phyloP scores from a whole-genome alignment of 768 basidiomycete species.

The Saitozyma sp. region DNA sequence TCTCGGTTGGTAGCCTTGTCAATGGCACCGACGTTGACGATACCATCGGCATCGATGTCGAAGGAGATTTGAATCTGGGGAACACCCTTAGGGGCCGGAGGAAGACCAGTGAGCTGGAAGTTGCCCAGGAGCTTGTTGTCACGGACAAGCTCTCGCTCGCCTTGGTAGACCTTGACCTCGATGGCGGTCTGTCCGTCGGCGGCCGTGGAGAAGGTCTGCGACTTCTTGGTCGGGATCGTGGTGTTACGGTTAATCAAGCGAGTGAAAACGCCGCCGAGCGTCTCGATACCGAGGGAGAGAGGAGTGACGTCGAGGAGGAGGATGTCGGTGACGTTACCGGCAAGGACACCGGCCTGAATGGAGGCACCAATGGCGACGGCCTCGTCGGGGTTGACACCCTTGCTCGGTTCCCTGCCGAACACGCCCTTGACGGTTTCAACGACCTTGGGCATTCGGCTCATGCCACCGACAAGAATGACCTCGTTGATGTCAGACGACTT shows the following conservation, averaged over 20 bases:
- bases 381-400: conserved; percentile 99
- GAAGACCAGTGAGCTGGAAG: conserved; percentile 98
- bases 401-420: conserved; percentile 94
- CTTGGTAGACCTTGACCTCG: conserved; percentile 99
- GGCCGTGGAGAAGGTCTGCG: conserved; percentile 96
- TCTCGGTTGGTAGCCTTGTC: conserved; percentile 59
- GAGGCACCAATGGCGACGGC: conserved; percentile 98
- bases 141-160: conserved; percentile 95
- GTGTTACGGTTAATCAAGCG: conserved; percentile 98
- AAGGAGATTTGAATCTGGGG: conserved; percentile 88
- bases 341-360: conserved; percentile 96
- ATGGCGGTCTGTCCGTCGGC: conserved; percentile 99
- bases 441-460: conserved; percentile 97
- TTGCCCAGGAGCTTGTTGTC: conserved; percentile 99
- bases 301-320: conserved; percentile 61
- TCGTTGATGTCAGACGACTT: conserved; percentile 92
- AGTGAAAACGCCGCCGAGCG: conserved; percentile 99
- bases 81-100: conserved; percentile 62
- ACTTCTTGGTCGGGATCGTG: conserved; percentile 99
- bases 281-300: conserved; percentile 90
- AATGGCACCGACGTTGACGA: conserved; percentile 96
- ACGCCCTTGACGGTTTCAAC: conserved; percentile 87
- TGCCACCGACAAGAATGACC: conserved; percentile 97
- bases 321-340: conserved; percentile 94
- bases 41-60: conserved; percentile 88